Evolutionary conservation across 768 basidiomycete genomes (phyloP).

Genomic region (Boletus rufocinnamomeus): DNA sequence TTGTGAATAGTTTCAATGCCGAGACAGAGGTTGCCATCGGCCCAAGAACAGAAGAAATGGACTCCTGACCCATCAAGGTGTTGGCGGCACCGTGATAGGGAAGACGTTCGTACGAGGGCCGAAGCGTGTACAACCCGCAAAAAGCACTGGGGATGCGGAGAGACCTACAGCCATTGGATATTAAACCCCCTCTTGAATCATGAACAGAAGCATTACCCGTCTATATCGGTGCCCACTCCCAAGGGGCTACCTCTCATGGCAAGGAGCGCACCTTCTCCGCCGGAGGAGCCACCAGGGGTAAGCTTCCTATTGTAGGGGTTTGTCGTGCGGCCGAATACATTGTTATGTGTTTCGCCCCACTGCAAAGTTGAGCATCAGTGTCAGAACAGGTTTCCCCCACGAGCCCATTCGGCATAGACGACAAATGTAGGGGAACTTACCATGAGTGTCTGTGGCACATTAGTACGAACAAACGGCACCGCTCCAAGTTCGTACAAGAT

Average conservation of each 20-base stretch:
- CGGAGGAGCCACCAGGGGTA: slow-evolving; percentile 80
- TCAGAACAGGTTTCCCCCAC: neutral
- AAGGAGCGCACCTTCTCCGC: slow-evolving; percentile 83
- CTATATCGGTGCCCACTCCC: slow-evolving; percentile 83
- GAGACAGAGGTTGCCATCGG: slow-evolving; percentile 62
- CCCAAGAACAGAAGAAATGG: slow-evolving; percentile 72
- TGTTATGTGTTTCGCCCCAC: slow-evolving; percentile 82
- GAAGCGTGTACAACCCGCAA: slow-evolving; percentile 71
- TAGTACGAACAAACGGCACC: slow-evolving; percentile 72
- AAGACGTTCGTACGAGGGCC: slow-evolving; percentile 69
- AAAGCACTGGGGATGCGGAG: slow-evolving; percentile 73
- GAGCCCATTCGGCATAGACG: neutral
- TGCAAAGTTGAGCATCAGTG: slow-evolving; percentile 25
- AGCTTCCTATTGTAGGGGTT: slow-evolving; percentile 77
- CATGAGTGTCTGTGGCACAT: slow-evolving; percentile 78
- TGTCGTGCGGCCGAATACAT: slow-evolving; percentile 75
- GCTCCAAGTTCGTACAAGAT: slow-evolving; percentile 68
- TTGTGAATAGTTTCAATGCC: slow-evolving; percentile 64
- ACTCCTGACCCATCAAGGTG: slow-evolving; percentile 71
- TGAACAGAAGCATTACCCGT: slow-evolving; percentile 48
- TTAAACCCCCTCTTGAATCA: neutral
- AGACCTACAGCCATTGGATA: slow-evolving; percentile 44
- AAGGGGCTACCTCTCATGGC: slow-evolving; percentile 47
- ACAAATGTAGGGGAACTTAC: slow-evolving; percentile 33
- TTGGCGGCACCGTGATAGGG: slow-evolving; percentile 71